Evolutionary conservation across 1,284 basidiomycete genomes (phyloP).

Genomic region (Cutaneotrichosporon sp.): DNA sequence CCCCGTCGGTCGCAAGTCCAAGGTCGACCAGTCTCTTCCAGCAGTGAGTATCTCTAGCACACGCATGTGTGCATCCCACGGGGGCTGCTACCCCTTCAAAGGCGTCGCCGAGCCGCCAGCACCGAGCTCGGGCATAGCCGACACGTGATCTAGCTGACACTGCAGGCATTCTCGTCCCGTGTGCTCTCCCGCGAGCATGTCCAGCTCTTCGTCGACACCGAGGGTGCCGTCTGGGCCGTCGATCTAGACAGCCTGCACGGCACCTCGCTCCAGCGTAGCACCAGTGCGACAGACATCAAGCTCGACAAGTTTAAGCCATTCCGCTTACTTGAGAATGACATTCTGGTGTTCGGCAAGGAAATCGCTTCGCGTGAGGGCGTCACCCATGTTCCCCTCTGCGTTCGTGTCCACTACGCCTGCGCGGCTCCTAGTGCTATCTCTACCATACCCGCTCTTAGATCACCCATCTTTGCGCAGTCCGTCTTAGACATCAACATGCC

Average conservation of each 20-base stretch:
- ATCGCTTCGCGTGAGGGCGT: slow-evolving; percentile 10
- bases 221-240: slow-evolving; percentile 25
- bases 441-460: neutral
- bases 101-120: too few species aligned
- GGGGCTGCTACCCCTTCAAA: too few species aligned
- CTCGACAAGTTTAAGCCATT: slow-evolving; percentile 11
- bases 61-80: too few species aligned
- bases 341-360: slow-evolving; percentile 40
- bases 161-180: slow-evolving; percentile 23
- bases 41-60: too few species aligned
- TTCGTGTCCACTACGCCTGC: slow-evolving; percentile 5
- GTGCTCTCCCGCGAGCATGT: slow-evolving; percentile 34
- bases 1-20: too few species aligned
- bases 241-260: slow-evolving; percentile 35
- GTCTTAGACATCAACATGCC: neutral
- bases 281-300: neutral
- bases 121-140: too few species aligned
- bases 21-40: too few species aligned
- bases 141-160: neutral
- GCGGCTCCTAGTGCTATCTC: neutral
- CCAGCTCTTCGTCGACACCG: slow-evolving; percentile 21
- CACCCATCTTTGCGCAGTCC: neutral
- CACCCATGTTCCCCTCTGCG: slow-evolving; percentile 1
- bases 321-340: slow-evolving; percentile 24
- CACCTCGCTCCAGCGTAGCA: slow-evolving; percentile 14